Evolutionary conservation across 768 basidiomycete species (phyloP).

Genomic region (Floccularia luteovirens): DNA sequence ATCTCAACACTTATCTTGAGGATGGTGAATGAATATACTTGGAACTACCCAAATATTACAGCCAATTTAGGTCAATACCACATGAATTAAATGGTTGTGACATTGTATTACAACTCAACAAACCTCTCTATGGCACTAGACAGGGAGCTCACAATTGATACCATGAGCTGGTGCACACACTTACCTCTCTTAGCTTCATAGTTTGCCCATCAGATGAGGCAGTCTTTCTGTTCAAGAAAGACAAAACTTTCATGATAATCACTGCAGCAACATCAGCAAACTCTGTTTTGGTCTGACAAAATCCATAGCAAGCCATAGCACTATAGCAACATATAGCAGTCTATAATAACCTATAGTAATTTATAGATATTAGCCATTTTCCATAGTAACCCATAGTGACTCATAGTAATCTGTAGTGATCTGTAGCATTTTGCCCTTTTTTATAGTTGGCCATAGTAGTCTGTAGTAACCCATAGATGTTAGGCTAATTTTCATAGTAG

Average conservation of each 20-base stretch:
- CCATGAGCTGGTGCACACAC: conserved; percentile 9
- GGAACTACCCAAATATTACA: conserved; percentile 14
- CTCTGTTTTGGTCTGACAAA: too few relatives aligned
- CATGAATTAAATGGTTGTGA: neutral
- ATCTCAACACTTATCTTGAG: conserved; percentile 13
- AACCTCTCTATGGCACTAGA: conserved; percentile 23
- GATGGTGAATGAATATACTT: conserved; percentile 17
- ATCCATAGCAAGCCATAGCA: too few relatives aligned
- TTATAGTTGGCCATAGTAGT: too few relatives aligned
- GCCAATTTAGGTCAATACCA: conserved; percentile 1
- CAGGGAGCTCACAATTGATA: conserved; percentile 26
- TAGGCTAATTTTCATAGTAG: too few relatives aligned
- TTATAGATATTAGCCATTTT: too few relatives aligned
- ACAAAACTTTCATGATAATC: conserved; percentile 10
- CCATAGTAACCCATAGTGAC: too few relatives aligned
- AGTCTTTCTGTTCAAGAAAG: conserved; percentile 12
- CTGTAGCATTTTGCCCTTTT: too few relatives aligned
- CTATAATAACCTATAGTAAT: too few relatives aligned
- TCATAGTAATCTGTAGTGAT: too few relatives aligned
- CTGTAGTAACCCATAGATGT: too few relatives aligned
- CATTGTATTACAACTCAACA: conserved; percentile 7
- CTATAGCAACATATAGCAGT: too few relatives aligned
- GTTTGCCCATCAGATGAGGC: conserved; percentile 11
- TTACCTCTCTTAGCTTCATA: conserved; percentile 8
- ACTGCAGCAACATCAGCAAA: too few relatives aligned